Conservation (phyloP, 2,329 filamentous ascomycete genomes). For the Rhynchosporium secalis region DNA sequence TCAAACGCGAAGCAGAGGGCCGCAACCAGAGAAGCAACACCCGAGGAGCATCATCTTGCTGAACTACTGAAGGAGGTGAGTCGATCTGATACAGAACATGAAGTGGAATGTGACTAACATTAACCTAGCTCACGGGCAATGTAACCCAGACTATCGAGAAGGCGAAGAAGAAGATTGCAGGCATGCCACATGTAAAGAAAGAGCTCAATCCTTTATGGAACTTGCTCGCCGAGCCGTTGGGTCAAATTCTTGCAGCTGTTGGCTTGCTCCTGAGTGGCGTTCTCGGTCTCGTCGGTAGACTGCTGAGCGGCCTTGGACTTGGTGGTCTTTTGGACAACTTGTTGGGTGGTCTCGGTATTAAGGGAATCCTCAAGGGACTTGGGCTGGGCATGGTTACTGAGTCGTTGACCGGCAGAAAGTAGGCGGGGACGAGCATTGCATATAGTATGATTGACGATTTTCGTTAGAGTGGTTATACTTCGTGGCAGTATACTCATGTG, state of each 20-base stretch:
- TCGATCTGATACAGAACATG: background rate
- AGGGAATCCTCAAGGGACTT: slow-evolving; percentile 72
- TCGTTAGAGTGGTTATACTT: background rate
- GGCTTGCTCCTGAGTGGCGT: slow-evolving; percentile 82
- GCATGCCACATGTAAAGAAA: slow-evolving; percentile 94
- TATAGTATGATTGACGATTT: background rate
- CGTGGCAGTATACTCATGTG: background rate
- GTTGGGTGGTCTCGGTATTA: slow-evolving; percentile 73
- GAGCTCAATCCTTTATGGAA: slow-evolving; percentile 89
- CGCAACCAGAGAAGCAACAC: slow-evolving; percentile 71
- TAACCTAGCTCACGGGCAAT: slow-evolving; percentile 64
- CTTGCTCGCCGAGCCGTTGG: slow-evolving; percentile 74
- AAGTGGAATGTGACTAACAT: slow-evolving; percentile 4
- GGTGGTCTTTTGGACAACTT: slow-evolving; percentile 79
- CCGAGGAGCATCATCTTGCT: slow-evolving; percentile 82
- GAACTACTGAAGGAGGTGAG: slow-evolving; percentile 75
- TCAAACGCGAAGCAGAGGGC: slow-evolving; percentile 82
- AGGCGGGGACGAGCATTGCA: background rate
- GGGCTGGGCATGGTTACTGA: slow-evolving; percentile 56
- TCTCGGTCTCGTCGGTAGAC: slow-evolving; percentile 76
- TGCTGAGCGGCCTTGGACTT: slow-evolving; percentile 74
- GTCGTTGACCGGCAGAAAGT: slow-evolving; percentile 50
- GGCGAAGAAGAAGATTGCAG: slow-evolving; percentile 83
- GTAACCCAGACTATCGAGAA: slow-evolving; percentile 83
- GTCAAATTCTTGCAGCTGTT: slow-evolving; percentile 90